Evolutionary conservation across 768 basidiomycete species (phyloP).

Genomic region (Cystobasidium ongulense): DNA sequence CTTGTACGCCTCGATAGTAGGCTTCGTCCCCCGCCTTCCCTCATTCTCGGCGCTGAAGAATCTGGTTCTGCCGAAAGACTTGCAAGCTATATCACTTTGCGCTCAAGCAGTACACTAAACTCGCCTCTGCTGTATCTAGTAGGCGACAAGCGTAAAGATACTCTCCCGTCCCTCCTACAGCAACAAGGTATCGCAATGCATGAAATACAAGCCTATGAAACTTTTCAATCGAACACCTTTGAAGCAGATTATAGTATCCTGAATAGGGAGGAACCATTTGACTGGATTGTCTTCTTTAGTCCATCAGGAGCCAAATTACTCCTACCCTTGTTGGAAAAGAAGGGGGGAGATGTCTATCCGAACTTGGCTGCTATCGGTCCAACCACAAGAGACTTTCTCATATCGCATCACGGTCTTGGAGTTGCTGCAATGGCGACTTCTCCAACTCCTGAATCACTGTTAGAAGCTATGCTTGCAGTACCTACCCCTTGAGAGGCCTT

Average conservation of each 20-base stretch:
- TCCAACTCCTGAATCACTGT: slow-evolving; percentile 9
- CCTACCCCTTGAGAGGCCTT: background rate
- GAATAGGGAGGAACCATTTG: background rate
- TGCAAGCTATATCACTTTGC: background rate
- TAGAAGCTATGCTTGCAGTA: background rate
- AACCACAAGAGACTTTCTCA: slow-evolving; percentile 8
- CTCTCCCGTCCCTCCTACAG: slow-evolving; percentile 52
- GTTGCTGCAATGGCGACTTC: slow-evolving; percentile 17
- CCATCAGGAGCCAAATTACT: slow-evolving; percentile 34
- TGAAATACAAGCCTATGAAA: slow-evolving; percentile 62
- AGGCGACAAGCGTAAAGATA: slow-evolving; percentile 78
- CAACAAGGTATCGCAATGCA: slow-evolving; percentile 51
- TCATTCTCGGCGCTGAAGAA: slow-evolving; percentile 50
- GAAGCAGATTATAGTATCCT: slow-evolving; percentile 7
- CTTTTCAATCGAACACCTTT: slow-evolving; percentile 42
- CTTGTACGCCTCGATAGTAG: slow-evolving; percentile 34
- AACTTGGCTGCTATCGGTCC: slow-evolving; percentile 22
- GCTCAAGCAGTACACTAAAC: background rate
- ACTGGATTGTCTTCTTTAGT: slow-evolving; percentile 36
- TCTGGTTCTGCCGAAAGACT: slow-evolving; percentile 53
- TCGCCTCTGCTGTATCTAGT: slow-evolving; percentile 61
- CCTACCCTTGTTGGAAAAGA: background rate
- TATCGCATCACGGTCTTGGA: background rate
- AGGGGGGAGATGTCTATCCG: background rate
- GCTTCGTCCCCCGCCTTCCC: slow-evolving; percentile 38